phyloP scores from a whole-genome alignment of 768 basidiomycete genomes.

The Russula virescens region DNA sequence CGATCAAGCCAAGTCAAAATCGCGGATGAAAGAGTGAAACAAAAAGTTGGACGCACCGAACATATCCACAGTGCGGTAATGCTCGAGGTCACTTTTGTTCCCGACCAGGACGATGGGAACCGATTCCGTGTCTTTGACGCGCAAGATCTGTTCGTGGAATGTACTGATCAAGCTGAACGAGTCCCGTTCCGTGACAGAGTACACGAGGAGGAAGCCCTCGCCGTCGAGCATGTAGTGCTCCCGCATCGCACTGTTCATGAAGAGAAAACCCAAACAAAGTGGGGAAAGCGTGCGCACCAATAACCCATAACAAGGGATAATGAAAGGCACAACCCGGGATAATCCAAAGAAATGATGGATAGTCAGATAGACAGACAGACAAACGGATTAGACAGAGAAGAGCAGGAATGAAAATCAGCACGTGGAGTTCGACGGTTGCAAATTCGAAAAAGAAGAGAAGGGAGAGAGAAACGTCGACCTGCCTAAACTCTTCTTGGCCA shows the following conservation, averaged over 20 bases:
- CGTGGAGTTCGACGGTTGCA: neutral
- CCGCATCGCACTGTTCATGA: conserved; percentile 75
- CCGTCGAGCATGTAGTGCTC: conserved; percentile 99
- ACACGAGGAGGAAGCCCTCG: conserved; percentile 95
- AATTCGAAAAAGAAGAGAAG: neutral
- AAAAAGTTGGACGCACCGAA: conserved; percentile 52
- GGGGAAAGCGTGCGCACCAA: no score
- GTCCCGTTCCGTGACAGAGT: conserved; percentile 95
- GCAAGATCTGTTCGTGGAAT: conserved; percentile 92
- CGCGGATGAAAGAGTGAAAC: neutral
- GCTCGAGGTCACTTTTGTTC: conserved; percentile 96
- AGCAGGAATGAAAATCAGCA: neutral
- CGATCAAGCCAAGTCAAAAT: neutral
- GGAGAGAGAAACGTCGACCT: conserved; percentile 29
- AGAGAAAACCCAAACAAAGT: no score
- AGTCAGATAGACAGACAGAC: no score
- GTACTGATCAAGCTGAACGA: conserved; percentile 94
- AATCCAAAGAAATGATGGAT: no score
- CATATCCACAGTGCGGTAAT: conserved; percentile 90
- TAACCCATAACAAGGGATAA: no score
- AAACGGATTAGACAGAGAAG: no score
- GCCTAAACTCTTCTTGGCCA: conserved; percentile 98
- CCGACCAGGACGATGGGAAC: conserved; percentile 95
- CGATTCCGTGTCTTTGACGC: conserved; percentile 92
- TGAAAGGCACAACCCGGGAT: no score